These are phyloP conservation scores for Exserohilum rostratum DNA, from an alignment of 2,329 filamentous ascomycete species.

Conservation along the genomic window DNA sequence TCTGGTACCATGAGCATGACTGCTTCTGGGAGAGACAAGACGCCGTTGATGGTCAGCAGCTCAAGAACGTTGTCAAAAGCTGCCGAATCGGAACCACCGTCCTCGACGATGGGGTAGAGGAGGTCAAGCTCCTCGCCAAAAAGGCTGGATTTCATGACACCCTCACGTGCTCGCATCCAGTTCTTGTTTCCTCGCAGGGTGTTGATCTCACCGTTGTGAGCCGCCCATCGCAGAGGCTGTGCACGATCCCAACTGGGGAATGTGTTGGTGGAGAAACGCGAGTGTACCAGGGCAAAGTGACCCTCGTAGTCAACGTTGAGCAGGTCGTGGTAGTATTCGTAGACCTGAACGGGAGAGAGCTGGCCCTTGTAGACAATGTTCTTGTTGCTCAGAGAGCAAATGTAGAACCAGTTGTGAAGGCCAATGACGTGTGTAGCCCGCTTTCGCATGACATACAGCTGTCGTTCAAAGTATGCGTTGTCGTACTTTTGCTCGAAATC, in stretches of 20 bases:
- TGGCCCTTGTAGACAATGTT: constrained; percentile 99
- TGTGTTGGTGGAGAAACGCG: constrained; percentile 96
- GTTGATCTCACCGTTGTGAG: constrained; percentile 99
- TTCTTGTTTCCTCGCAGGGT: constrained; percentile 98
- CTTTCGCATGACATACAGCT: constrained; percentile 94
- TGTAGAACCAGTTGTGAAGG: constrained; percentile 97
- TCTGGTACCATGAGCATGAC: constrained; percentile 99
- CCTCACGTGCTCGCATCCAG: constrained; percentile 98
- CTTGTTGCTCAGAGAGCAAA: constrained; percentile 95
- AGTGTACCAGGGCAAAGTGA: constrained; percentile 96
- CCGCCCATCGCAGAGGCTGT: constrained; percentile 93
- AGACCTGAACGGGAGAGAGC: constrained; percentile 90
- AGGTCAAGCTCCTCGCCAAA: constrained; percentile 91
- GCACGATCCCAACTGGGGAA: constrained; percentile 98
- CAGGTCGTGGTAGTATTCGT: constrained; percentile 97
- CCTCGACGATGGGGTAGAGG: constrained; percentile 93
- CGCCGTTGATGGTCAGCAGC: constrained; percentile 91
- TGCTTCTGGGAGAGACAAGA: constrained; percentile 91
- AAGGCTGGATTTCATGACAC: constrained; percentile 88
- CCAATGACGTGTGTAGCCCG: constrained; percentile 93
- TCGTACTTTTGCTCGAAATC: constrained; percentile 83
- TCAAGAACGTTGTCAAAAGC: constrained; percentile 98
- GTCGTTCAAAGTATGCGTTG: constrained; percentile 84
- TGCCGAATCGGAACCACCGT: constrained; percentile 94
- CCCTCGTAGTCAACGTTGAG: constrained; percentile 97